These are phyloP conservation scores for Pontederia paniculata DNA, from an alignment of 176 grass and related monocot species.

Conservation along the genomic window DNA sequence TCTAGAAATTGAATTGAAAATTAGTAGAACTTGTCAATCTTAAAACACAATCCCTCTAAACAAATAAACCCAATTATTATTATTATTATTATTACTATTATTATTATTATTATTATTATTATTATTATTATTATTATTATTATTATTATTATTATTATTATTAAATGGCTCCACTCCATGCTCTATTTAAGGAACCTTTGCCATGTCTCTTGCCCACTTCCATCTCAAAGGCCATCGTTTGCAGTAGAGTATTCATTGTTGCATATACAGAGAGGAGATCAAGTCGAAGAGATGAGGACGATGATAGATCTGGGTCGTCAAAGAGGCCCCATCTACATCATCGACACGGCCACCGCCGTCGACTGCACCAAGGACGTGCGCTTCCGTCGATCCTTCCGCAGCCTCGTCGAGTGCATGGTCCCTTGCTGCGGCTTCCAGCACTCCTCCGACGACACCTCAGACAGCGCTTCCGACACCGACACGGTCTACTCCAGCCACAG, in stretches of 20 bases:
- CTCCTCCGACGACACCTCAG: constrained; percentile 2
- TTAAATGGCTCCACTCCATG: too few species aligned
- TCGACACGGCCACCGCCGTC: constrained; percentile 23
- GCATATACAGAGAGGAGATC: background rate
- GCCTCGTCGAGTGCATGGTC: constrained; percentile 19
- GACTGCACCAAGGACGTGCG: constrained; percentile 26
- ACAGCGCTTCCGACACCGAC: background rate
- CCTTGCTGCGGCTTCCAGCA: constrained; percentile 10
- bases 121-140: too few species aligned
- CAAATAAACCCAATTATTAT: too few species aligned
- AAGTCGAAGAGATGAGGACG: constrained; percentile 6
- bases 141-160: too few species aligned
- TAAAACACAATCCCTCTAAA: too few species aligned
- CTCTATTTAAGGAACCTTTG: too few species aligned
- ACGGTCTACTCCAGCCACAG: constrained; percentile 2
- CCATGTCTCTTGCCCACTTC: background rate
- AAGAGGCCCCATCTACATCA: constrained; percentile 14
- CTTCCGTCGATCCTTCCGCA: constrained; percentile 19
- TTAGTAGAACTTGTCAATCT: too few species aligned
- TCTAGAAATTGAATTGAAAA: too few species aligned
- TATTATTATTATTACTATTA: too few species aligned
- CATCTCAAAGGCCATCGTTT: too few species aligned
- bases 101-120: too few species aligned
- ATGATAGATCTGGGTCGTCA: constrained; percentile 20
- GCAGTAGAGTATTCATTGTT: background rate